Base-by-base conservation (phyloP, 768 basidiomycete species). In the Suillus occidentalis region DNA sequence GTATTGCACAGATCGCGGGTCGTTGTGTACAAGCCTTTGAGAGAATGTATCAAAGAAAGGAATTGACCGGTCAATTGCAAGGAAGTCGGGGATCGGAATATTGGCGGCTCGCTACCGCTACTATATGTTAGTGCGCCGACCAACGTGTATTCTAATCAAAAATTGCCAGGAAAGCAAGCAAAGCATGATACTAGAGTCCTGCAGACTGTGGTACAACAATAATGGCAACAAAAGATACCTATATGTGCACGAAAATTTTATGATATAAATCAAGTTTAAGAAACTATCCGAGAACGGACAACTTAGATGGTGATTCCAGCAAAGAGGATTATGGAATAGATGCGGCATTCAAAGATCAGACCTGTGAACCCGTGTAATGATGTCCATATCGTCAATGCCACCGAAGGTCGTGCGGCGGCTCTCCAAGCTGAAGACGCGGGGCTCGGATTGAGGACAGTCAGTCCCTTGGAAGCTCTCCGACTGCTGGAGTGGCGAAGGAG, bases 341-440 rank as follows among this genome's bases (percentile, higher is more conserved):
- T 10, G 36, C 4, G 25, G 58, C 25, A 55, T 28, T 69, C 69
- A 77, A 25, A 67, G 39, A 57, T 43, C 8, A 37, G 59, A 53
- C 22, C 63, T 61, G 52, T 72, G 67, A 36, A 71, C 36, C 53
- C 53, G 60, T 37, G 55, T 63, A 60, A 72, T 67, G 50, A 63
- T 59, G 13, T 73, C 72, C 53, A 61, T 63, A 43, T 75, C 73
- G 4, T 73, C 67, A 56, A 65, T 75, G 5, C 68, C 75, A 13
- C 70, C 71, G 31, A 77, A 75, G 45, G 72, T 75, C 49, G 70
- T 72, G 49, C 63, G 67, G 47, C 36, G 70, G 25, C 67, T 69
- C 3, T 62, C 68, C 28, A 62, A 63, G 53, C 69, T 69, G 37
- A 56, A 39, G 25, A 65, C 49, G 3, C 64, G 66, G 14, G 62